These are phyloP conservation scores for Ceratobasidium sp. DNA, from an alignment of 1,284 basidiomycete genomes.

Conservation along the genomic window DNA sequence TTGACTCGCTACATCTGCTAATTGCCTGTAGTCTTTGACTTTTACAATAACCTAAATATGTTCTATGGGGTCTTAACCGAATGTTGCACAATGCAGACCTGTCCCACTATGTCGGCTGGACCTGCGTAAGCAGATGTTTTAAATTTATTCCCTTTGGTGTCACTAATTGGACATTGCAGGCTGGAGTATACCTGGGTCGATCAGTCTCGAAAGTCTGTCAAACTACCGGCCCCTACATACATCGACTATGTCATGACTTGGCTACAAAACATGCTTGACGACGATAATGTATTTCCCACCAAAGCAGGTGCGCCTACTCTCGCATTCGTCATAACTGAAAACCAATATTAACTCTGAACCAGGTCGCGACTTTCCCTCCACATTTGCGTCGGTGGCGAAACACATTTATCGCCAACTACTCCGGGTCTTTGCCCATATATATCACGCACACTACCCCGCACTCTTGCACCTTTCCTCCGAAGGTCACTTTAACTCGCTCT, in stretches of 20 bases:
- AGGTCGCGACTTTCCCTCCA: constrained; percentile 91
- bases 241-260: constrained; percentile 99
- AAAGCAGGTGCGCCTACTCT: constrained; percentile 73
- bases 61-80: constrained; percentile 97
- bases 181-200: constrained; percentile 99
- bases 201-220: constrained; percentile 90
- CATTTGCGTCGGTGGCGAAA: constrained; percentile 91
- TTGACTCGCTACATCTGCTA: neutral
- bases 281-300: constrained; percentile 93
- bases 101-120: constrained; percentile 94
- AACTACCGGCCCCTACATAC: constrained; percentile 94
- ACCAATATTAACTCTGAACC: constrained; percentile 10
- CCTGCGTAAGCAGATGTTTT: constrained; percentile 65
- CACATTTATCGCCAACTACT: constrained; percentile 97
- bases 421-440: constrained; percentile 97
- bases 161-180: constrained; percentile 52
- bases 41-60: constrained; percentile 96
- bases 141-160: neutral
- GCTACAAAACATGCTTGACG: constrained; percentile 93
- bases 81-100: constrained; percentile 88
- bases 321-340: neutral
- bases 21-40: constrained; percentile 79
- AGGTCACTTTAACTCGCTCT: constrained; percentile 66
- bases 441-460: constrained; percentile 92
- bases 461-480: constrained; percentile 85